Evolutionary conservation across 768 basidiomycete genomes (phyloP), one percentile per base, ranked within the genome.

Genomic region (Pleurotus djamor): DNA sequence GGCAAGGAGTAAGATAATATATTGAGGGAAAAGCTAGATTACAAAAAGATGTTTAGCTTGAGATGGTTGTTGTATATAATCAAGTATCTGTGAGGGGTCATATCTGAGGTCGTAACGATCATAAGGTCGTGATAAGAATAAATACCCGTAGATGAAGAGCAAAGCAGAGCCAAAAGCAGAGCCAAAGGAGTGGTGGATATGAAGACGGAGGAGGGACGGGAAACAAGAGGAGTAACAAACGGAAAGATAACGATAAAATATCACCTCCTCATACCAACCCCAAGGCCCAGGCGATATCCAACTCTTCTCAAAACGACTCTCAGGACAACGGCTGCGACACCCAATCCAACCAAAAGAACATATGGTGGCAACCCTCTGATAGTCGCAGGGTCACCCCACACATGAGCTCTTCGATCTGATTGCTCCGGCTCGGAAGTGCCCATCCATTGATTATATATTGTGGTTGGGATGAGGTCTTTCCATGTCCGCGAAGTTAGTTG

Each of bases 321-420:
- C 41, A 79, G 60, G 4, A 79, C 79, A 34, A 80, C 78, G 5
- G 75, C 76, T 58, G 78, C 80, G 9, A 81, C 69, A 3, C 80
- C 80, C 5, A 81, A 61, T 17, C 79, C 74, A 21, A 81, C 79
- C 35, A 80, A 71, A 38, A 80, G 56, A 33, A 80, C 71, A 63
- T 80, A 81, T n/a, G 75, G 72, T 34, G 80, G 77, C 5, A 81
- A 63, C 12, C 74, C 66, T 2, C 49, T 28, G 12, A 68, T 57
- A 60, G 68, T 65, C 57, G 57, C 63, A 48, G 68, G 66, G 14
- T 63, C 35, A 14, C 16, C 41, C 54, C 54, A 56, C 5, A 14
- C 13, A 56, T 43, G 13, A n/a, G 16, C 54, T n/a, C 45, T 47
- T 1, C n/a, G 45, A 2, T 17, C 2, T 12, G 45, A 47, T 7